These are phyloP conservation scores for Didymella glomerata DNA, from an alignment of 2,329 filamentous ascomycete genomes.

Conservation along the genomic window DNA sequence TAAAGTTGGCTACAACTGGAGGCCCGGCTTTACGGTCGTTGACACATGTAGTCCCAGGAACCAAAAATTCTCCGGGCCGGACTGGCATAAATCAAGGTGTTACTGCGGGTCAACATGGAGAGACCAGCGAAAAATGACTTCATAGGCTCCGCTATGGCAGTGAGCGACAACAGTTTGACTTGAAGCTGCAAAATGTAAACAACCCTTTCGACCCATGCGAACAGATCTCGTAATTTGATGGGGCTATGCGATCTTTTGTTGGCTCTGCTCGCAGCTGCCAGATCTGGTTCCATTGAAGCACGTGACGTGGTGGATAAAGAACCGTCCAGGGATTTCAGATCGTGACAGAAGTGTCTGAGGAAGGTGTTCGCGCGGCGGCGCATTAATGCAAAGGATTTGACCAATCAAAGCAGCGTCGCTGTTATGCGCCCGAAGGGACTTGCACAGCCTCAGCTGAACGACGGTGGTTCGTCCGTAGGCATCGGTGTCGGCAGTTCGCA, in stretches of 20 bases:
- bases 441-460: slow-evolving; percentile 20
- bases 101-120: slow-evolving; percentile 12
- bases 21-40: slow-evolving; percentile 3
- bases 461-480: slow-evolving; percentile 22
- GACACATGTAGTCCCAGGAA: slow-evolving; percentile 8
- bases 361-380: background rate
- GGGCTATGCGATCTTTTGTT: background rate
- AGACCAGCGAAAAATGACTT: slow-evolving; percentile 10
- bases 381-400: slow-evolving; percentile 4
- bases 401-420: slow-evolving; percentile 10
- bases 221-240: too few relatives aligned
- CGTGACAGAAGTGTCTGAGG: background rate
- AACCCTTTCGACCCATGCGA: background rate
- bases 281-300: background rate
- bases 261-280: background rate
- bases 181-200: slow-evolving; percentile 7
- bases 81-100: slow-evolving; percentile 14
- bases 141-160: slow-evolving; percentile 13
- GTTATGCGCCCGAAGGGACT: slow-evolving; percentile 4
- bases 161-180: background rate
- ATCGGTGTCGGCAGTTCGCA: slow-evolving; percentile 24
- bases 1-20: background rate
- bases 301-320: slow-evolving; percentile 5
- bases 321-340: background rate
- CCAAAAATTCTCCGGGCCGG: background rate